Evolutionary conservation across 2,329 filamentous ascomycete genomes (phyloP), one percentile per base, ranked within the genome.

Genomic region (Teratosphaeria gauchensis): DNA sequence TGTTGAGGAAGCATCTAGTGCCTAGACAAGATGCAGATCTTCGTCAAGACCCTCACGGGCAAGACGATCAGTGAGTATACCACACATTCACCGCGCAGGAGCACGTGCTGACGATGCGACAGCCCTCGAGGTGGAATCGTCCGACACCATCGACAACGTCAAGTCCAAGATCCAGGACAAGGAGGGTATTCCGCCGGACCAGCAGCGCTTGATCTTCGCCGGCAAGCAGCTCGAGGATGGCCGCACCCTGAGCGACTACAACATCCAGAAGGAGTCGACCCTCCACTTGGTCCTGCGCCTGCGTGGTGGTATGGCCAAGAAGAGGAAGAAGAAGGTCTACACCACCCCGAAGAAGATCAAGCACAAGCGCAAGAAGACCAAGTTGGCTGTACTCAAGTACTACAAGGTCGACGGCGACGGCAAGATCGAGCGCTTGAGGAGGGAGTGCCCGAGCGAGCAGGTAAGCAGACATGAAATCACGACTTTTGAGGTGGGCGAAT

Each of bases 361-460:
- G 94, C 94, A 99, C 88, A 99, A 99, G 92, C 89, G 91, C 84
- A 99, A 97, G 91, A 99, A 99, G 92, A 96, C 89, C 87, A 99
- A 99, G 89, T 84, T 99, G 79, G 94, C 94, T 75, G 92, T 99
- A 72, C 92, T 99, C 80, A 99, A 99, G 88, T 99, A 99, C 90
- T 99, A 99, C 90, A 99, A 99, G 90, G 94, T 99, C 73, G 94
- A 97, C 80, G 90, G 89, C 73, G 94, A 99, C 75, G 94, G 95
- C 81, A 97, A 97, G 88, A 97, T 99, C 74, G 94, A 99, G 89
- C 94, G 94, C 76, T 88, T 99, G 70, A 87, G 95, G 77, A 87
- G 94, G 80, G 95, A 99, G 86, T 99, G 94, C 84, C 94, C 95
- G 69, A 81, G 84, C 76, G 87, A 92, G 71, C 90, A 82, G 89